Conservation (phyloP, 2,329 filamentous ascomycete genomes). For the Aspergillus latus region DNA sequence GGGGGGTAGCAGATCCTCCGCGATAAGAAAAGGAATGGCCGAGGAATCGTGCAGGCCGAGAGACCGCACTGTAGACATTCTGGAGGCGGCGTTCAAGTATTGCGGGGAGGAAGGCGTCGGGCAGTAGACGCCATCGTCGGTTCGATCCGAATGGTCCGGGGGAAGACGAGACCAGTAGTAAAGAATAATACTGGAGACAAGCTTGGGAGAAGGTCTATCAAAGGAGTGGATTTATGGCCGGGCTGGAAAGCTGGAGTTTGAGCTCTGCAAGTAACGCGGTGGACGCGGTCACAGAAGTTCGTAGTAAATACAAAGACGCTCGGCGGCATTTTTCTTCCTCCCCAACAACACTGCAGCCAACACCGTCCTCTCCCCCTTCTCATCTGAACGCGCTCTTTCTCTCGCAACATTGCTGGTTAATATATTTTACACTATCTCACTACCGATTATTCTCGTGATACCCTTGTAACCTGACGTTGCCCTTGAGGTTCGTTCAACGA, state of each 20-base stretch:
- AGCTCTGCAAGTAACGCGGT: constrained; percentile 28
- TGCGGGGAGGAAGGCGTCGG: constrained; percentile 22
- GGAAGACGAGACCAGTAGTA: constrained; percentile 5
- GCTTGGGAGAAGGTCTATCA: background rate
- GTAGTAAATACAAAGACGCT: constrained; percentile 10
- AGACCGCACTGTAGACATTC: constrained; percentile 88
- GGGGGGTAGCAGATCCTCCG: constrained; percentile 71
- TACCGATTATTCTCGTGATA: background rate
- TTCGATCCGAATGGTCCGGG: background rate
- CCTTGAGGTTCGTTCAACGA: background rate
- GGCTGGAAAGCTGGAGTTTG: constrained; percentile 12
- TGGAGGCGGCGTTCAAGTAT: constrained; percentile 27
- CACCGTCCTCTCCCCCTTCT: background rate
- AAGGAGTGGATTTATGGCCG: constrained; percentile 1
- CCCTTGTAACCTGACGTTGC: background rate
- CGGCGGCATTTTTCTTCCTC: constrained; percentile 29
- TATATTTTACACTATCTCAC: background rate
- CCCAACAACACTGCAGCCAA: constrained; percentile 11
- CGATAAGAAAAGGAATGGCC: constrained; percentile 77
- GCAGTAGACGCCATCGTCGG: constrained; percentile 32
- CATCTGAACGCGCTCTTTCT: background rate
- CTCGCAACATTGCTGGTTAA: no score
- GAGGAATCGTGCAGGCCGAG: constrained; percentile 87
- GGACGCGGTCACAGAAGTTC: constrained; percentile 27
- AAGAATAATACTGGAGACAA: background rate